phyloP scores from a whole-genome alignment of 2,329 filamentous ascomycete genomes.

The Chalaropsis thielavioides region DNA sequence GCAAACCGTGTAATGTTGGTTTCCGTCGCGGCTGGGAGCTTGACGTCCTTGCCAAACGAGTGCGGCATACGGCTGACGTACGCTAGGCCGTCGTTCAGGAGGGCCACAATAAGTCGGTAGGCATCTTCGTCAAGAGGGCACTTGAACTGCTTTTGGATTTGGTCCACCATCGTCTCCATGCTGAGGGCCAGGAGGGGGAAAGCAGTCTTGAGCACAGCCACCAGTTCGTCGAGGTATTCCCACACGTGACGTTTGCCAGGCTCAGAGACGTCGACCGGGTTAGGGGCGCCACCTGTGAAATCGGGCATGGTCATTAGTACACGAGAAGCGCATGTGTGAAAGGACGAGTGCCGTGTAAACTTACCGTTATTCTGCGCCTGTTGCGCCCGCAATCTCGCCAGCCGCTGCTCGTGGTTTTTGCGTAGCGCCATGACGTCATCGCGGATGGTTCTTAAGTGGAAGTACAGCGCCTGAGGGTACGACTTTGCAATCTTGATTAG shows the following conservation, averaged over 20 bases:
- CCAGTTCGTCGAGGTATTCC: constrained; percentile 93
- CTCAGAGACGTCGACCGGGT: constrained; percentile 18
- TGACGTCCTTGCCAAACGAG: constrained; percentile 80
- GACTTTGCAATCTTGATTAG: constrained; percentile 88
- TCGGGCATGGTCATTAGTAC: not conserved
- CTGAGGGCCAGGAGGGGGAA: constrained; percentile 91
- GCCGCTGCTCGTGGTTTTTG: constrained; percentile 19
- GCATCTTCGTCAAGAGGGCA: constrained; percentile 97
- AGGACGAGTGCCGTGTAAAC: not conserved
- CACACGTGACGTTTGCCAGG: constrained; percentile 63
- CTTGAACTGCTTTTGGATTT: constrained; percentile 98
- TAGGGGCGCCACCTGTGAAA: not conserved
- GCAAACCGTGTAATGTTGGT: constrained; percentile 94
- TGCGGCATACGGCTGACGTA: constrained; percentile 80
- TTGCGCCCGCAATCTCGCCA: constrained; percentile 19
- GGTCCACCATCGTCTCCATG: constrained; percentile 99
- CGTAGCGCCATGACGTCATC: constrained; percentile 61
- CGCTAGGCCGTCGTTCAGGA: constrained; percentile 87
- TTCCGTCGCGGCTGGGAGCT: constrained; percentile 79
- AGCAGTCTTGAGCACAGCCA: constrained; percentile 87
- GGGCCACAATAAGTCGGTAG: constrained; percentile 88
- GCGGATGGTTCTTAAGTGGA: constrained; percentile 79
- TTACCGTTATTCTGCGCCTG: constrained; percentile 15
- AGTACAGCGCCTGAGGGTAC: constrained; percentile 91
- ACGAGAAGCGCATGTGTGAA: too few species aligned